These are phyloP conservation scores for Gryganskiella cystojenkinii DNA, from an alignment of 192 early-diverging fungal species.

Conservation along the genomic window DNA sequence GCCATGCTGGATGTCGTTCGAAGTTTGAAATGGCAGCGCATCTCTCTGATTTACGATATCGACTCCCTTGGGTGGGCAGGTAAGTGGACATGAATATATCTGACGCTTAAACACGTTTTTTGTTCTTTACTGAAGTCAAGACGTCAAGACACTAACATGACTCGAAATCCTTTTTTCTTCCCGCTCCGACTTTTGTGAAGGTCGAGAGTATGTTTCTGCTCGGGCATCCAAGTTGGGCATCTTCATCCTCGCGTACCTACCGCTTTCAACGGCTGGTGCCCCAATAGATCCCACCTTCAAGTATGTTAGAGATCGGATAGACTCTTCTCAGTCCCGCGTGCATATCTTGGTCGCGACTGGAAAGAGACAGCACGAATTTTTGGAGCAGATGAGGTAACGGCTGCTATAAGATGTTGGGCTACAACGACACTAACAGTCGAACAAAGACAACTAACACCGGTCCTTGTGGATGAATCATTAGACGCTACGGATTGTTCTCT, in stretches of 20 bases:
- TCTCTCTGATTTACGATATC: slow-evolving; percentile 53
- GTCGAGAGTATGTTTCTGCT: slow-evolving; percentile 6
- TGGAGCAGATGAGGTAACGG: slow-evolving; percentile 19
- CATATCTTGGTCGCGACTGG: slow-evolving; percentile 22
- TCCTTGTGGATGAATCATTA: background rate
- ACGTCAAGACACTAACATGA: background rate
- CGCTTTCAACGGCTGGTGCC: slow-evolving; percentile 3
- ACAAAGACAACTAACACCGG: background rate
- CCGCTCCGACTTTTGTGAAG: background rate
- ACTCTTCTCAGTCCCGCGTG: slow-evolving; percentile 7
- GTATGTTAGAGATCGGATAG: slow-evolving; percentile 5
- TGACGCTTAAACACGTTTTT: too few species aligned
- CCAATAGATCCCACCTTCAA: slow-evolving; percentile 8
- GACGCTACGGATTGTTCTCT: slow-evolving; percentile 12
- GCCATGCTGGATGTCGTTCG: slow-evolving; percentile 46
- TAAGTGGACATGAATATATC: slow-evolving; percentile 2
- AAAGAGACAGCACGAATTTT: background rate
- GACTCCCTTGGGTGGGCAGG: slow-evolving; percentile 56
- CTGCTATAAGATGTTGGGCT: background rate
- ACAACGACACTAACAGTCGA: background rate
- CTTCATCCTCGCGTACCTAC: slow-evolving; percentile 9
- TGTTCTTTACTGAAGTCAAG: too few species aligned
- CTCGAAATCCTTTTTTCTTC: background rate
- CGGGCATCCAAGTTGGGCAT: slow-evolving; percentile 15
- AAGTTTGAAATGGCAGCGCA: slow-evolving; percentile 50